Base-by-base conservation (phyloP, 2,329 filamentous ascomycete species). In the Orbilia oligospora region DNA sequence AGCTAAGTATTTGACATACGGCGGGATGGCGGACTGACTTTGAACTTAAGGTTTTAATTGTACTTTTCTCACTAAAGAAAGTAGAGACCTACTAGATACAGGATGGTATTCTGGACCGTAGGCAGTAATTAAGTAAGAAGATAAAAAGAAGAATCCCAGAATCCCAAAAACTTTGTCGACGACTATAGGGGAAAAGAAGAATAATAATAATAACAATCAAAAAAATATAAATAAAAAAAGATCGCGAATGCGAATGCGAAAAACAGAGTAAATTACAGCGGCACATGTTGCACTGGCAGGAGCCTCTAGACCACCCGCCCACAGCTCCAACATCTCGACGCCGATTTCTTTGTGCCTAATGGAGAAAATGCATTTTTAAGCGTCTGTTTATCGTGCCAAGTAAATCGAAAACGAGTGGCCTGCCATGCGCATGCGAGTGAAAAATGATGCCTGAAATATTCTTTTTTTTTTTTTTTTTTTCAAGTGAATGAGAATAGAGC, bases 1-100 rank as follows among this genome's bases (percentile, higher is more conserved):
- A 14, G 5, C 44, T 18, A 41, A 41, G 12, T 10, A 9, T n/a
- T 8, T 12, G 5, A 46, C 5, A 18, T 20, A 16, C 6, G 41
- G 16, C n/a, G 58, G 24, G 41, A 64, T 44, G 58, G 38, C 18
- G 22, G 33, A 18, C n/a, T 61, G 27, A 61, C 20, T 58, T 41
- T 41, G 56, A 61, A 41, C 9, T 58, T 14, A 36, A 30, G 53
- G 22, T 58, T 22, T 36, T 30, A 58, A 58, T 58, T 58, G 18
- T 6, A 22, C 30, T n/a, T 58, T 51, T 46, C n/a, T 58, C 30
- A 24, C 36, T 27, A 18, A 41, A 58, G 30, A n/a, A 22, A 58
- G 9, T 33, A 12, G 14, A 44, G 33, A 9, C 10, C 10, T 44
- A 61, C 36, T 61, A 61, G 36, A 61, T 61, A 61, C 56, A 44